phyloP scores from a whole-genome alignment of 495 filamentous ascomycete genomes.

The Penicillium desertorum region DNA sequence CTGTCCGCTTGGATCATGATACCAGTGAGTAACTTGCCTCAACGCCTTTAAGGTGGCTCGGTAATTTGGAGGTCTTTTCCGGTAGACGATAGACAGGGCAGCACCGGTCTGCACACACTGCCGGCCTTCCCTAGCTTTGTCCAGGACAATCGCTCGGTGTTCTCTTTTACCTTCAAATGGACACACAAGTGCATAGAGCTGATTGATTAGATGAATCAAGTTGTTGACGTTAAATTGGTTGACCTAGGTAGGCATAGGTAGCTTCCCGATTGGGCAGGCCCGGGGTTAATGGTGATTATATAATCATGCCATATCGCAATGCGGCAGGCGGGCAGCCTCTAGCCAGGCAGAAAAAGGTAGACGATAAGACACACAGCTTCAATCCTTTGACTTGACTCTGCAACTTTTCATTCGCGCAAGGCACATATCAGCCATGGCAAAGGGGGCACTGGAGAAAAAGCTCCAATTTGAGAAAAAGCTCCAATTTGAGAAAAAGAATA shows the following conservation, averaged over 20 bases:
- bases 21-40: slow-evolving; percentile 28
- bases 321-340: not conserved
- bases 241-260: not conserved
- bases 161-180: slow-evolving; percentile 47
- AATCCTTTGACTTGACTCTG: not conserved
- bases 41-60: slow-evolving; percentile 30
- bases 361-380: slow-evolving; percentile 18
- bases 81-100: slow-evolving; percentile 38
- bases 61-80: slow-evolving; percentile 33
- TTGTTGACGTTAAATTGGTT: not conserved
- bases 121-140: slow-evolving; percentile 33
- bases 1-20: slow-evolving; percentile 55
- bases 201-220: slow-evolving; percentile 2
- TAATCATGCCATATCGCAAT: not conserved
- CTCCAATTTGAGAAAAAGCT: slow-evolving; percentile 40
- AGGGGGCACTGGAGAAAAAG: slow-evolving; percentile 29
- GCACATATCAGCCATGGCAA: slow-evolving; percentile 24
- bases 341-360: slow-evolving; percentile 28
- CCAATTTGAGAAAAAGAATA: slow-evolving; percentile 45
- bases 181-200: slow-evolving; percentile 37
- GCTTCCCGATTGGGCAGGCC: not conserved
- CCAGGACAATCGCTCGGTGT: slow-evolving; percentile 43
- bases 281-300: not conserved
- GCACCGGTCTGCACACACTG: slow-evolving; percentile 29
- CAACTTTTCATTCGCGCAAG: not conserved